Conservation (phyloP, 1,139 yeast genomes). For the Scheffersomyces titani region DNA sequence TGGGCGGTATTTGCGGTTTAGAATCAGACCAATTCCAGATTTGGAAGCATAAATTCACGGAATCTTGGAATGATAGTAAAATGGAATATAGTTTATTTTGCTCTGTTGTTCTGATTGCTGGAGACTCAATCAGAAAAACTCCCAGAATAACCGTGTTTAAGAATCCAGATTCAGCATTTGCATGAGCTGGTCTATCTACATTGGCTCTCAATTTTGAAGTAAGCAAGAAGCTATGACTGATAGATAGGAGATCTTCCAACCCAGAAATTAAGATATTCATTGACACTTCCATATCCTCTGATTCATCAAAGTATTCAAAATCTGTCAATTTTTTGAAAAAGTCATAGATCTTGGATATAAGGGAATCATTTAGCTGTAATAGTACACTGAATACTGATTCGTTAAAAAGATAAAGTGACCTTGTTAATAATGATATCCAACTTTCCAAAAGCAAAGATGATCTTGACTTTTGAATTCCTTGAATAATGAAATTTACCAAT, state of each 20-base stretch:
- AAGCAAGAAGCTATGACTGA: conserved; percentile 59
- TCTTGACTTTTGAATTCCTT: conserved; percentile 37
- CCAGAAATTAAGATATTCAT: conserved; percentile 62
- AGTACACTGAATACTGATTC: conserved; percentile 55
- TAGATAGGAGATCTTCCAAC: conserved; percentile 59
- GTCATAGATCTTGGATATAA: conserved; percentile 46
- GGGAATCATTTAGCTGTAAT: conserved; percentile 48
- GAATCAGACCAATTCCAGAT: conserved; percentile 80
- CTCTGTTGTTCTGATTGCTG: conserved; percentile 55
- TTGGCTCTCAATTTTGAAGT: conserved; percentile 31
- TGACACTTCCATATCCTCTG: conserved; percentile 42
- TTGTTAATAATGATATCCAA: conserved; percentile 48
- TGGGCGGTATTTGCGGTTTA: conserved; percentile 23
- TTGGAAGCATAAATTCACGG: conserved; percentile 53
- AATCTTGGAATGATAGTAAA: conserved; percentile 63
- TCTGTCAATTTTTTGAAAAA: conserved; percentile 29
- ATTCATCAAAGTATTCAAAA: conserved; percentile 18
- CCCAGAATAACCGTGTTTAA: conserved; percentile 82
- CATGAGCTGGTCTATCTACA: conserved; percentile 12
- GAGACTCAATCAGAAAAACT: conserved; percentile 79
- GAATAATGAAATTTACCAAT: conserved; percentile 35
- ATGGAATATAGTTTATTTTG: conserved; percentile 57
- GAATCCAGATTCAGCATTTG: conserved; percentile 49
- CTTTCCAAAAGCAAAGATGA: conserved; percentile 45
- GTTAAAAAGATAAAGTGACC: conserved; percentile 48